These are phyloP conservation scores for Lignosus rhinocerotis DNA, from an alignment of 1,284 basidiomycete genomes.

Conservation along the genomic window DNA sequence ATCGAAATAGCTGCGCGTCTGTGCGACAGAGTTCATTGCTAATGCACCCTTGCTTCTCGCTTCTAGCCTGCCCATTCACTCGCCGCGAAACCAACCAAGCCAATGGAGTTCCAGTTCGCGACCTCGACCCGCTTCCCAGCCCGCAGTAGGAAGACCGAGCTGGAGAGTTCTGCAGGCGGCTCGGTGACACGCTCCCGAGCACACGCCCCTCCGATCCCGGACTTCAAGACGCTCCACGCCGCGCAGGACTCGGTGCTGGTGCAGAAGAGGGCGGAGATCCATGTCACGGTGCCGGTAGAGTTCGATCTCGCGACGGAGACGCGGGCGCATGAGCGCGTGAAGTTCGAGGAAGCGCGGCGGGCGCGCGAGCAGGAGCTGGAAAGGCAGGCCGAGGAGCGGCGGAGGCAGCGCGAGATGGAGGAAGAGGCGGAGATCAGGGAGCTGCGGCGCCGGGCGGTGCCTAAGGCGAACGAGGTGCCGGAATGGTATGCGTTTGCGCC, in stretches of 20 bases:
- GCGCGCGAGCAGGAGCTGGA: slow-evolving; percentile 57
- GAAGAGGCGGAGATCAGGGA: slow-evolving; percentile 60
- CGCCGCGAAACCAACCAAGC: slow-evolving; percentile 45
- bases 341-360: slow-evolving; percentile 58
- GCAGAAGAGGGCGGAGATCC: slow-evolving; percentile 45
- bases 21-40: slow-evolving; percentile 9
- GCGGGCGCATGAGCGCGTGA: slow-evolving; percentile 58
- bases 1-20: slow-evolving; percentile 13
- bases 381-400: slow-evolving; percentile 41
- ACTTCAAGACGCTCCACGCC: slow-evolving; percentile 56
- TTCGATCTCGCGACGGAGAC: slow-evolving; percentile 52
- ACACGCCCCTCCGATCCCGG: slow-evolving; percentile 40
- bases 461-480: slow-evolving; percentile 70
- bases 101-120: slow-evolving; percentile 52
- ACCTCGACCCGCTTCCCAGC: slow-evolving; percentile 45
- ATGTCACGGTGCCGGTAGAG: slow-evolving; percentile 47
- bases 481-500: slow-evolving; percentile 71
- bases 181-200: slow-evolving; percentile 17
- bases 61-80: slow-evolving; percentile 31
- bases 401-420: slow-evolving; percentile 46
- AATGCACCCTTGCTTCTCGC: slow-evolving; percentile 4
- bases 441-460: slow-evolving; percentile 58
- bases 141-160: slow-evolving; percentile 30
- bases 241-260: slow-evolving; percentile 44
- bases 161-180: slow-evolving; percentile 20